phyloP scores from a whole-genome alignment of 1,284 basidiomycete genomes.

The Leccinum pallidistipes region DNA sequence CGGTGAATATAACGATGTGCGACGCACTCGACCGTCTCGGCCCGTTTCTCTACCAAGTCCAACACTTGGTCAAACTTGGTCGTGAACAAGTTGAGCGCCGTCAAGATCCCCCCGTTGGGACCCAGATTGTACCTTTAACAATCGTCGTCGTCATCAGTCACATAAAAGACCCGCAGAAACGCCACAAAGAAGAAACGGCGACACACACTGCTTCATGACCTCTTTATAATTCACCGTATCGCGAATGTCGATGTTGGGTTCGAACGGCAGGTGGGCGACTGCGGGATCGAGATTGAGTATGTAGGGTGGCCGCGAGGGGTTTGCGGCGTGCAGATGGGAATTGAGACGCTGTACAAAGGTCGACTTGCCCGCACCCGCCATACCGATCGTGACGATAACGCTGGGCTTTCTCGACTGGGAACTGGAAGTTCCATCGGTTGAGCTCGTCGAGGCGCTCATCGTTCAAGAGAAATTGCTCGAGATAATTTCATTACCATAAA shows the following conservation, averaged over 20 bases:
- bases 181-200: conserved; percentile 18
- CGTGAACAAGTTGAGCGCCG: conserved; percentile 96
- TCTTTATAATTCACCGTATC: conserved; percentile 98
- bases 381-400: conserved; percentile 88
- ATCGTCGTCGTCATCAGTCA: conserved; percentile 9
- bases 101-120: conserved; percentile 97
- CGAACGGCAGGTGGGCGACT: conserved; percentile 87
- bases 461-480: background rate
- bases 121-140: conserved; percentile 88
- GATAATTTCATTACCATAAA: conserved; percentile 23
- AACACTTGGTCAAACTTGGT: conserved; percentile 99
- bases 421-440: background rate
- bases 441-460: conserved; percentile 14
- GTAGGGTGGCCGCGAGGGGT: conserved; percentile 79
- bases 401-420: conserved; percentile 57
- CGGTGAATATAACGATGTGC: conserved; percentile 13
- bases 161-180: conserved; percentile 9
- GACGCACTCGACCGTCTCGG: conserved; percentile 82
- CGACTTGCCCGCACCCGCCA: conserved; percentile 96
- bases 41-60: conserved; percentile 87
- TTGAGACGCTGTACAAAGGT: conserved; percentile 95
- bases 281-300: conserved; percentile 98
- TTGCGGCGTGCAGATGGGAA: conserved; percentile 69
- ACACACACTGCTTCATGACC: conserved; percentile 97
- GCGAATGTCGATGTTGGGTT: conserved; percentile 96